phyloP scores from a whole-genome alignment of 2,329 filamentous ascomycete genomes.

The Juglanconis juglandina region DNA sequence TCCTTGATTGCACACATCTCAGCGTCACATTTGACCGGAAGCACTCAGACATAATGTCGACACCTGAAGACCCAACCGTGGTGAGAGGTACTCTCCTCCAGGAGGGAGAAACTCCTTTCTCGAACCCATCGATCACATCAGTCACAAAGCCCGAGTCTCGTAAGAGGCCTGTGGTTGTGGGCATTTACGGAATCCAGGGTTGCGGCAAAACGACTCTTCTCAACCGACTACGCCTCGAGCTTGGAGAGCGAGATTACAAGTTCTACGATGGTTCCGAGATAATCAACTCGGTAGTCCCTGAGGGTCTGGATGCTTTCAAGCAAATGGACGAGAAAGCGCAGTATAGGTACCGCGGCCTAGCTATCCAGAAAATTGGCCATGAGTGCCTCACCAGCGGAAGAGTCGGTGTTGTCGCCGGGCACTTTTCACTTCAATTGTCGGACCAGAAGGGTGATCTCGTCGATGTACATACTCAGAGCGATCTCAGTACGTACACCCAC shows the following conservation, averaged over 20 bases:
- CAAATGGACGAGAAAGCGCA: conserved; percentile 34
- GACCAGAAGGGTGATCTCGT: conserved; percentile 41
- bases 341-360: conserved; percentile 34
- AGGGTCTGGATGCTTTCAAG: conserved; percentile 48
- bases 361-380: conserved; percentile 42
- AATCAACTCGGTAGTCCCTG: conserved; percentile 39
- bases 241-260: conserved; percentile 33
- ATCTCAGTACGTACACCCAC: conserved; percentile 50
- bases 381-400: conserved; percentile 32
- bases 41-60: too few relatives aligned
- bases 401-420: conserved; percentile 49
- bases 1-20: too few relatives aligned
- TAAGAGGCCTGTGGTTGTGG: conserved; percentile 40
- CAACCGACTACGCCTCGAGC: conserved; percentile 33
- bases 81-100: too few relatives aligned
- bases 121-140: background rate
- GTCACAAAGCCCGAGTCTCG: background rate
- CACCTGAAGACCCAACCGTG: too few relatives aligned
- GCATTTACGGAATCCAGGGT: conserved; percentile 53
- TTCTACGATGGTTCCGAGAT: conserved; percentile 53
- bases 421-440: conserved; percentile 37
- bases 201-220: conserved; percentile 51
- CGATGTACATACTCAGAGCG: conserved; percentile 42
- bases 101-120: too few relatives aligned
- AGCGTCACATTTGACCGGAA: too few relatives aligned